These are phyloP conservation scores for Fusarium piperis DNA, from an alignment of 2,329 filamentous ascomycete species.

Conservation along the genomic window DNA sequence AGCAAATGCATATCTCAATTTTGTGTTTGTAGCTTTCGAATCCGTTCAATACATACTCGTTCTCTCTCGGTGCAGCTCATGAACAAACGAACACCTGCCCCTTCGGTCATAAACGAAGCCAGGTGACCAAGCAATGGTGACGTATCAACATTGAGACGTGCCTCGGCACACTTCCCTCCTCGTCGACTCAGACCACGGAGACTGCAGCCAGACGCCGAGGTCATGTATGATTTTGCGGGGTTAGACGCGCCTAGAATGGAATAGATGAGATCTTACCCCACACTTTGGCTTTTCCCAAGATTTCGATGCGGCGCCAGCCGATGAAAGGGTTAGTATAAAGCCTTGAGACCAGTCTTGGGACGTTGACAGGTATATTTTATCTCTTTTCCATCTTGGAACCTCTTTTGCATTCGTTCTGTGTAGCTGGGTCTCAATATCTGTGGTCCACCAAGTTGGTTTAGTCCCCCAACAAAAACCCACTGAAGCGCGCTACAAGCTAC, in stretches of 20 bases:
- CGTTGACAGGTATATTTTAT: not conserved
- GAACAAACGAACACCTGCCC: not conserved
- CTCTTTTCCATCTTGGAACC: not conserved
- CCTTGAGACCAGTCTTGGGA: not conserved
- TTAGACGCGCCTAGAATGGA: not conserved
- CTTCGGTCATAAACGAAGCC: not conserved
- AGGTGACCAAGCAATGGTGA: not conserved
- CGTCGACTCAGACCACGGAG: not conserved
- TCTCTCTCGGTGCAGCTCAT: not conserved
- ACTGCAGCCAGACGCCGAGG: not conserved
- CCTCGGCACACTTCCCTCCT: not conserved
- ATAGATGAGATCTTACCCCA: constrained; percentile 4
- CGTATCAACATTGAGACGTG: not conserved
- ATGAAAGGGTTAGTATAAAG: not conserved
- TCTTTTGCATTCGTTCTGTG: not conserved
- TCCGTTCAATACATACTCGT: not conserved
- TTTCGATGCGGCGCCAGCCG: not conserved
- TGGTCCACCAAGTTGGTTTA: not conserved
- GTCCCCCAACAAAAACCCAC: not conserved
- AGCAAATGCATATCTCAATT: not conserved
- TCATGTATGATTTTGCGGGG: not conserved
- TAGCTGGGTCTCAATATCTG: not conserved
- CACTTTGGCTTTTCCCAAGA: not conserved
- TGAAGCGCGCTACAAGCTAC: not conserved
- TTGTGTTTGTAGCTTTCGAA: not conserved